Evolutionary conservation across 495 filamentous ascomycete genomes (phyloP).

Genomic region (Eremomyces bilateralis): DNA sequence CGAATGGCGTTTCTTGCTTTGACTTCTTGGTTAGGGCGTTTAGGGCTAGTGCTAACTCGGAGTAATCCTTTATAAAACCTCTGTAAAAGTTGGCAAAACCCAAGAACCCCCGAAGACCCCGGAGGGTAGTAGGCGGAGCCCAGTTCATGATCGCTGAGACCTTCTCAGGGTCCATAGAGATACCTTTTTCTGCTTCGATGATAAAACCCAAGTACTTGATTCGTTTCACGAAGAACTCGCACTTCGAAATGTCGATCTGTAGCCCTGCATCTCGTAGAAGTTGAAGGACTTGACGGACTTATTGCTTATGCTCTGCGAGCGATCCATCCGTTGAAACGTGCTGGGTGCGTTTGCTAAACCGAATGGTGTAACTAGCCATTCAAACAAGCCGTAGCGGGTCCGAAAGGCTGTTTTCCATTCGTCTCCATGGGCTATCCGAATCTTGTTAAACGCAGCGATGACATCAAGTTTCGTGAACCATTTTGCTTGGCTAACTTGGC

Average conservation of each 20-base stretch:
- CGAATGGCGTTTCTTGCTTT: not conserved
- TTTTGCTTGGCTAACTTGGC: constrained; percentile 5
- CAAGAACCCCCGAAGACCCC: constrained; percentile 13
- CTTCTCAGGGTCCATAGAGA: constrained; percentile 14
- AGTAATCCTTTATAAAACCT: constrained; percentile 15
- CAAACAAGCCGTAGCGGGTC: constrained; percentile 13
- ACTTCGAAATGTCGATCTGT: constrained; percentile 13
- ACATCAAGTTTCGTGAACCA: constrained; percentile 16
- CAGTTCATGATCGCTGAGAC: constrained; percentile 13
- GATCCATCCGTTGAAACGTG: not conserved
- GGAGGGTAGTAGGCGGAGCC: constrained; percentile 7
- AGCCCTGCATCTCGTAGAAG: constrained; percentile 7
- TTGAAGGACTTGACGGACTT: constrained; percentile 7
- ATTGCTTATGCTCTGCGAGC: constrained; percentile 1
- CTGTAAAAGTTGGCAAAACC: constrained; percentile 21
- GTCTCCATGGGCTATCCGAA: constrained; percentile 14
- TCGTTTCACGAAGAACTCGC: constrained; percentile 11
- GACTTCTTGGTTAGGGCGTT: constrained; percentile 1
- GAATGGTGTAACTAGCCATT: not conserved
- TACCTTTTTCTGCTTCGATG: constrained; percentile 8
- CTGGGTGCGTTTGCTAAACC: not conserved
- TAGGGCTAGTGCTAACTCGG: constrained; percentile 6
- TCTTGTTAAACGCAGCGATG: constrained; percentile 18
- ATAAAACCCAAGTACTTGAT: constrained; percentile 14
- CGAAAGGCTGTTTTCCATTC: constrained; percentile 20